A percentile compares a stretch with the other conserved stretches of the same genome.
These are phyloP conservation scores for Microdochium bolleyi DNA, from an alignment of 2,329 filamentous ascomycete species.

Conservation along the genomic window DNA sequence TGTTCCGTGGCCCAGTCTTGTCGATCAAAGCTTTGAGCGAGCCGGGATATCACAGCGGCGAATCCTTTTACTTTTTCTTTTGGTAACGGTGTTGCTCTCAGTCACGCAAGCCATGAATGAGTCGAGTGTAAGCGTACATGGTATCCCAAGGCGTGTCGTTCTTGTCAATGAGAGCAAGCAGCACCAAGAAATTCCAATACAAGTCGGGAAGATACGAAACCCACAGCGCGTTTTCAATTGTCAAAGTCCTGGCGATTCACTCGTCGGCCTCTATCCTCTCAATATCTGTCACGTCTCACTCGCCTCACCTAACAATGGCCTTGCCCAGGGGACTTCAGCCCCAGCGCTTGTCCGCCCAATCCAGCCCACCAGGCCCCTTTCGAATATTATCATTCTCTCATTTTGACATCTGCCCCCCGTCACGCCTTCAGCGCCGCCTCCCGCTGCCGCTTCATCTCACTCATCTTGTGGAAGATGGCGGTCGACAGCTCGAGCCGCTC, in stretches of 20 bases:
- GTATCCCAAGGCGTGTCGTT: background rate
- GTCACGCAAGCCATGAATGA: background rate
- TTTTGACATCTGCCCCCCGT: background rate
- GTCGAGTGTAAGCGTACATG: background rate
- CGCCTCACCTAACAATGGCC: background rate
- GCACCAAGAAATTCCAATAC: background rate
- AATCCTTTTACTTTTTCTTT: background rate
- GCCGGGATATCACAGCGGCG: background rate
- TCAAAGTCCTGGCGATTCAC: background rate
- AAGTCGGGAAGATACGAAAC: background rate
- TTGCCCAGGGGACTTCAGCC: background rate
- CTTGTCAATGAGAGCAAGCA: background rate
- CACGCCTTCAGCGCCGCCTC: background rate
- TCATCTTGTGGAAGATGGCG: background rate
- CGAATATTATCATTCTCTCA: background rate
- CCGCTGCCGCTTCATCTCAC: background rate
- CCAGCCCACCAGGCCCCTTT: background rate
- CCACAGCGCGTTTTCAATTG: background rate
- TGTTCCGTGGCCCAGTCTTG: background rate
- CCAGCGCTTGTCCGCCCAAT: background rate
- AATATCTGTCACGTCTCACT: background rate
- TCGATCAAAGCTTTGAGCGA: background rate
- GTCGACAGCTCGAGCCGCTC: conserved; percentile 32
- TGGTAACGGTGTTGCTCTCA: background rate
- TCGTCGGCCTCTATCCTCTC: background rate